Conservation (phyloP, 352 stramenopile species). For the Phytophthora pinifolia region DNA sequence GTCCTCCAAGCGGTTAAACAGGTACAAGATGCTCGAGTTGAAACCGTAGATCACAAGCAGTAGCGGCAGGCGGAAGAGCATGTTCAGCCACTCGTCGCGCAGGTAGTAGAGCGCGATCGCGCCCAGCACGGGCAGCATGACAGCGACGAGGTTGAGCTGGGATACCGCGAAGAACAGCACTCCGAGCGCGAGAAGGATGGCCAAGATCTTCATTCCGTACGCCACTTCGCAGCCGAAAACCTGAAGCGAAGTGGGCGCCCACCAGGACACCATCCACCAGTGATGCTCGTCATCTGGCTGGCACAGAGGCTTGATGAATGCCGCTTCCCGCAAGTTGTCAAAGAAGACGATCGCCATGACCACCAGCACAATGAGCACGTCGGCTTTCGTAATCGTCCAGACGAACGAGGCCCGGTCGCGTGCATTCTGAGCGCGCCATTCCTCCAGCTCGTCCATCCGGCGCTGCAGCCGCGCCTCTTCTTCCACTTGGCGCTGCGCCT, state of each 20-base stretch:
- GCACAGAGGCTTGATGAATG: slow-evolving; percentile 64
- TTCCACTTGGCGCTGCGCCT: slow-evolving; percentile 51
- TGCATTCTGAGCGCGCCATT: slow-evolving; percentile 35
- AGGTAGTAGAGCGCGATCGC: slow-evolving; percentile 60
- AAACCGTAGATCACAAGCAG: slow-evolving; percentile 72
- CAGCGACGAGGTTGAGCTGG: slow-evolving; percentile 64
- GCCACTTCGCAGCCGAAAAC: slow-evolving; percentile 65
- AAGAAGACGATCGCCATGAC: slow-evolving; percentile 81
- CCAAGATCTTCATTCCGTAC: slow-evolving; percentile 69
- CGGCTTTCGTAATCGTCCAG: slow-evolving; percentile 65
- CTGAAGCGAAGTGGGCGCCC: slow-evolving; percentile 54
- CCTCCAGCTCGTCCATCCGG: slow-evolving; percentile 36
- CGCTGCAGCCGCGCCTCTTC: slow-evolving; percentile 40
- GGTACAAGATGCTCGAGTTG: slow-evolving; percentile 61
- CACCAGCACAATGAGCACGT: slow-evolving; percentile 72
- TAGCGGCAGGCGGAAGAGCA: slow-evolving; percentile 69
- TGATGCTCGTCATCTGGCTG: slow-evolving; percentile 43
- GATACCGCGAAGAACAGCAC: slow-evolving; percentile 57
- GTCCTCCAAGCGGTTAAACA: slow-evolving; percentile 45
- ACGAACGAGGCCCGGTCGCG: slow-evolving; percentile 46
- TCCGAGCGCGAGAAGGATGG: slow-evolving; percentile 42
- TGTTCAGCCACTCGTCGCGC: slow-evolving; percentile 79
- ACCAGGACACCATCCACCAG: slow-evolving; percentile 60
- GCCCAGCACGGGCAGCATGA: slow-evolving; percentile 49
- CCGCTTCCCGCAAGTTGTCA: slow-evolving; percentile 60